Evolutionary conservation across 1,284 basidiomycete genomes (phyloP).

Genomic region (Marasmius tenuissimus): DNA sequence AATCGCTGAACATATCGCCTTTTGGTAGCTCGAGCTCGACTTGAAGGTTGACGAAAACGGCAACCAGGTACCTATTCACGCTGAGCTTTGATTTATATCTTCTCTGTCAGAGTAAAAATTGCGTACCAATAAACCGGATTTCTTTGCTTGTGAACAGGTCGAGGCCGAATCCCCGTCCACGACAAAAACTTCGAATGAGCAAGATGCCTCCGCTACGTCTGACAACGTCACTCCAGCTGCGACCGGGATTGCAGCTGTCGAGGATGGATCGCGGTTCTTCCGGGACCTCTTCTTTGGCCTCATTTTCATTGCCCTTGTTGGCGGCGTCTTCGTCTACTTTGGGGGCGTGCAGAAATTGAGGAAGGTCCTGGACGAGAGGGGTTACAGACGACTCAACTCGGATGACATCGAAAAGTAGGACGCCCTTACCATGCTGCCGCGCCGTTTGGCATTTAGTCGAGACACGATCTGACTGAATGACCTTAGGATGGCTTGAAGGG

Average conservation of each 20-base stretch:
- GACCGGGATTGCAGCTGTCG: constrained; percentile 5
- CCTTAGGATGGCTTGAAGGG: neutral
- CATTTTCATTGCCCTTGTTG: constrained; percentile 45
- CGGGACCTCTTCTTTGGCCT: constrained; percentile 46
- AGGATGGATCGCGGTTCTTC: constrained; percentile 30
- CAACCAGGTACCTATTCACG: constrained; percentile 87
- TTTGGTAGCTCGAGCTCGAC: constrained; percentile 62
- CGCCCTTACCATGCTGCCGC: neutral
- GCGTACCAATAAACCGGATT: constrained; percentile 27
- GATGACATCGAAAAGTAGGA: constrained; percentile 57
- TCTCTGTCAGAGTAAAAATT: constrained; percentile 53
- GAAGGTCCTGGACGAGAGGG: constrained; percentile 36
- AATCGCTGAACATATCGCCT: constrained; percentile 7
- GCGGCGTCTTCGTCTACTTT: constrained; percentile 57
- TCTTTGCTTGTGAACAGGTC: constrained; percentile 33
- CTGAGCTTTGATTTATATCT: constrained; percentile 79
- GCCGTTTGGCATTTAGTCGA: neutral
- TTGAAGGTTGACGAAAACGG: constrained; percentile 60
- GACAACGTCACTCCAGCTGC: constrained; percentile 15
- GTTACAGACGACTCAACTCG: constrained; percentile 41
- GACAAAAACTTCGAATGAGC: neutral
- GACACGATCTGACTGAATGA: neutral
- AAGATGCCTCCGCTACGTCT: constrained; percentile 7
- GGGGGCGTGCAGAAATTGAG: constrained; percentile 50
- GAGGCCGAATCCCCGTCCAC: neutral